Evolutionary conservation across 495 filamentous ascomycete species (phyloP), one percentile per base, ranked within the genome.

Genomic region (Daldinia grandis): DNA sequence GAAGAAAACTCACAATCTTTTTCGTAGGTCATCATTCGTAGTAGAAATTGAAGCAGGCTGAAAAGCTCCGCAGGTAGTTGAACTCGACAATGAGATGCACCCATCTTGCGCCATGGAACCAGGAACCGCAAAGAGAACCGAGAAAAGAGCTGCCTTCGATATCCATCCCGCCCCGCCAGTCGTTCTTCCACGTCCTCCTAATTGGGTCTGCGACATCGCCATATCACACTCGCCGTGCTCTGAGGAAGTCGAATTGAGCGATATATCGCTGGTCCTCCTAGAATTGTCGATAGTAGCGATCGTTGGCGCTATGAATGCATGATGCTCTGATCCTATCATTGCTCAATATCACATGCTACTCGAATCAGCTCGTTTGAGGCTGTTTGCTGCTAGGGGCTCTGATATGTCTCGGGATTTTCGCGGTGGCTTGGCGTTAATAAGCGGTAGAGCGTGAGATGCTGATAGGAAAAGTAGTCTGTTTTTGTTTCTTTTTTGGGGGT

Each of bases 51-150:
- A 95, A 1, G 96, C 88, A 37, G 86, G 78, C 74, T 88, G 89
- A 78, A 97, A 99, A 30, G 95, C 94, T 60, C 91, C 83, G 81
- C 96, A 99, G 60, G 86, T 82, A 21, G 86, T 92, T 25, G 96
- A 98, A 42, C 85, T 89, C 47, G 87, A 80, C 28, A 99, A 87
- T 19, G 95, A 87, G 60, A 99, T 88, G 76, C 96, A 99, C 62
- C 63, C 31, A 5, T 64, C 61, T 63, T 68, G 54, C 27, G 81
- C 81, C 74, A 81, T 78, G 6, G 75, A 74, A 25, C 68, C 57
- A 51, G 80, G 78, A 44, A 68, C 69, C 5, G 74, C 68, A 17
- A 76, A 74, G 35, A 83, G 76, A 25, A 76, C 55, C 37, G 77
- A 78, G 17, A 78, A 51, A 4, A 79, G 59, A 44, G 68, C 42